phyloP scores from a whole-genome alignment of 2,329 filamentous ascomycete species.

The Huntiella omanensis region DNA sequence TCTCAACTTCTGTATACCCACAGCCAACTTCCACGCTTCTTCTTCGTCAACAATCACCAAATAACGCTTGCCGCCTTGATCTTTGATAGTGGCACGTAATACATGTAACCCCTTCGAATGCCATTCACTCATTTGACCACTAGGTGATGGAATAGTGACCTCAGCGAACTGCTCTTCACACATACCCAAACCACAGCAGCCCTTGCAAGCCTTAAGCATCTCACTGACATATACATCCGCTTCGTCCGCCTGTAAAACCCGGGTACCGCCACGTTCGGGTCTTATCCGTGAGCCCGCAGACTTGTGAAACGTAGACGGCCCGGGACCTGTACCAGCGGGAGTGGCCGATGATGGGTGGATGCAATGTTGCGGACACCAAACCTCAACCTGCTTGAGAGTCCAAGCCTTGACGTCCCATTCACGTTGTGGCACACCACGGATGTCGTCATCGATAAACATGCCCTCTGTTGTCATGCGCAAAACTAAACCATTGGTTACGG shows the following conservation, averaged over 20 bases:
- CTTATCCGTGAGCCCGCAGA: slow-evolving; percentile 27
- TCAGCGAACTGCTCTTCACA: slow-evolving; percentile 26
- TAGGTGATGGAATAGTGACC: slow-evolving; percentile 23
- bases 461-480: slow-evolving; percentile 86
- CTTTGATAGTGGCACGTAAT: slow-evolving; percentile 42
- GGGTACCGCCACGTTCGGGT: slow-evolving; percentile 29
- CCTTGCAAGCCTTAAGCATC: slow-evolving; percentile 45
- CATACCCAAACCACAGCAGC: slow-evolving; percentile 38
- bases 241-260: slow-evolving; percentile 41
- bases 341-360: slow-evolving; percentile 27
- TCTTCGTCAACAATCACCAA: slow-evolving; percentile 45
- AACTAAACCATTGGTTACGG: slow-evolving; percentile 81
- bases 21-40: slow-evolving; percentile 49
- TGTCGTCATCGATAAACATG: slow-evolving; percentile 91
- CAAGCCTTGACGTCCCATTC: slow-evolving; percentile 99
- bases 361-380: slow-evolving; percentile 56
- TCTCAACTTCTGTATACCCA: slow-evolving; percentile 40
- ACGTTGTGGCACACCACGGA: slow-evolving; percentile 74
- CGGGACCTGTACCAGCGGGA: slow-evolving; percentile 19
- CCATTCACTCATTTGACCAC: slow-evolving; percentile 33
- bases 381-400: slow-evolving; percentile 85
- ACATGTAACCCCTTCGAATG: slow-evolving; percentile 39
- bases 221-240: slow-evolving; percentile 45
- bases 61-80: slow-evolving; percentile 48
- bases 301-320: slow-evolving; percentile 28